phyloP scores from a whole-genome alignment of 2,329 filamentous ascomycete species.

The Fusarium succisae region DNA sequence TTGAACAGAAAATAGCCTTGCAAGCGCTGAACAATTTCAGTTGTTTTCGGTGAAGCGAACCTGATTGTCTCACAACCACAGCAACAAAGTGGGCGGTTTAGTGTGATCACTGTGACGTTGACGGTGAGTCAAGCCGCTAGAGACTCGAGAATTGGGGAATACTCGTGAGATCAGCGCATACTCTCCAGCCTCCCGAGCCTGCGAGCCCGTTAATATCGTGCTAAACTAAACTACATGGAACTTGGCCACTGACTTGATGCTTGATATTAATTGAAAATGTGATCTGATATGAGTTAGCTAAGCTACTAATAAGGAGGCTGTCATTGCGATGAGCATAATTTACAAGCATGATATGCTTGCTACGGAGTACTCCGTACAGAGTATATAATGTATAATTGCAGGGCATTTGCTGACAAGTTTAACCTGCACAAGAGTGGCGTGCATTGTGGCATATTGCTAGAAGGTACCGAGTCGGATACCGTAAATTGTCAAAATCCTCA shows the following conservation, averaged over 20 bases:
- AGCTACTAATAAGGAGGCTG: neutral
- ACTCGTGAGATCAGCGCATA: conserved; percentile 26
- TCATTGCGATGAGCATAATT: conserved; percentile 4
- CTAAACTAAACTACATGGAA: conserved; percentile 22
- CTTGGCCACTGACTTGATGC: neutral
- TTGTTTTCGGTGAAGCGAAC: conserved; percentile 24
- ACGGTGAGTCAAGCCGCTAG: conserved; percentile 36
- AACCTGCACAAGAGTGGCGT: conserved; percentile 33
- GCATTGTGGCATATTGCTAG: conserved; percentile 30
- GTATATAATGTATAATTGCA: conserved; percentile 7
- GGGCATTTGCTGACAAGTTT: conserved; percentile 28
- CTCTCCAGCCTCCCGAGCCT: conserved; percentile 10
- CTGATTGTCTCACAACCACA: conserved; percentile 37
- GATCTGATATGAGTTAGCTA: neutral
- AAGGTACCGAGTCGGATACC: neutral
- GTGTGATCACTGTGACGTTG: conserved; percentile 38
- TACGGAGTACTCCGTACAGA: too few relatives aligned
- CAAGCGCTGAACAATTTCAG: conserved; percentile 3
- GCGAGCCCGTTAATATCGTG: conserved; percentile 8
- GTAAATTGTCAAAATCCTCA: conserved; percentile 7
- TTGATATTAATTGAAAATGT: conserved; percentile 1
- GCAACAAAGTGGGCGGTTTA: conserved; percentile 28
- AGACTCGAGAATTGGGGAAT: conserved; percentile 18
- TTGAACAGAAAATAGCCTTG: neutral
- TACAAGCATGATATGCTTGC: neutral